Evolutionary conservation across 2,329 filamentous ascomycete species (phyloP).

Genomic region (Sphaerostilbella broomeana): DNA sequence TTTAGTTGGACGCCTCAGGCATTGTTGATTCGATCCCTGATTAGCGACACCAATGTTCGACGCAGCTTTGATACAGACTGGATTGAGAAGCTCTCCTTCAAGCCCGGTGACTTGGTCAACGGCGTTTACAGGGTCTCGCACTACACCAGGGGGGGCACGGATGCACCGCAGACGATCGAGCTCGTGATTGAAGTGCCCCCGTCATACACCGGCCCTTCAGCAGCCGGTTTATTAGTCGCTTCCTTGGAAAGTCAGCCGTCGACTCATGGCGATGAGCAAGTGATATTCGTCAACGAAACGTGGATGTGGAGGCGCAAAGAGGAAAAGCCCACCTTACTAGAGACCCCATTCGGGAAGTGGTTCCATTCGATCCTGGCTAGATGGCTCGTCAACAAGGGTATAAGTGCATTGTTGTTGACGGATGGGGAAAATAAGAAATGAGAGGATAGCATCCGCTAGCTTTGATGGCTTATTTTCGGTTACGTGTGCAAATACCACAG

Average conservation of each 20-base stretch:
- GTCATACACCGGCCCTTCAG: slow-evolving; percentile 19
- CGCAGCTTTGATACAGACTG: slow-evolving; percentile 21
- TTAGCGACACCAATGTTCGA: slow-evolving; percentile 16
- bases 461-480: too few relatives aligned
- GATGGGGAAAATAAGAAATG: too few relatives aligned
- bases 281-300: slow-evolving; percentile 33
- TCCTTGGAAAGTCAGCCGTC: slow-evolving; percentile 14
- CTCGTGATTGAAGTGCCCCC: slow-evolving; percentile 22
- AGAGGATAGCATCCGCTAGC: too few relatives aligned
- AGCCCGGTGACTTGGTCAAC: slow-evolving; percentile 24
- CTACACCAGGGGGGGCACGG: slow-evolving; percentile 12
- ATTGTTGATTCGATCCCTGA: slow-evolving; percentile 21
- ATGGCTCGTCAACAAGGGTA: slow-evolving; percentile 25
- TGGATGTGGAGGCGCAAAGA: slow-evolving; percentile 30
- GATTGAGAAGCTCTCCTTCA: slow-evolving; percentile 20
- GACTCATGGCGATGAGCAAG: neutral
- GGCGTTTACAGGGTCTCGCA: slow-evolving; percentile 26
- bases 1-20: slow-evolving; percentile 30
- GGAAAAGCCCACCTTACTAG: slow-evolving; percentile 26
- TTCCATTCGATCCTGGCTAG: slow-evolving; percentile 23
- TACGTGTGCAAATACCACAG: too few relatives aligned
- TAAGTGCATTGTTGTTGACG: slow-evolving; percentile 14
- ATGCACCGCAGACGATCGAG: slow-evolving; percentile 23
- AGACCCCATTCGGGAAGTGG: slow-evolving; percentile 24
- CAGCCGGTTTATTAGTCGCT: slow-evolving; percentile 21